Evolutionary conservation across 2,329 filamentous ascomycete species (phyloP), one percentile per base, ranked within the genome.

Genomic region (Dothiorella sarmentorum): DNA sequence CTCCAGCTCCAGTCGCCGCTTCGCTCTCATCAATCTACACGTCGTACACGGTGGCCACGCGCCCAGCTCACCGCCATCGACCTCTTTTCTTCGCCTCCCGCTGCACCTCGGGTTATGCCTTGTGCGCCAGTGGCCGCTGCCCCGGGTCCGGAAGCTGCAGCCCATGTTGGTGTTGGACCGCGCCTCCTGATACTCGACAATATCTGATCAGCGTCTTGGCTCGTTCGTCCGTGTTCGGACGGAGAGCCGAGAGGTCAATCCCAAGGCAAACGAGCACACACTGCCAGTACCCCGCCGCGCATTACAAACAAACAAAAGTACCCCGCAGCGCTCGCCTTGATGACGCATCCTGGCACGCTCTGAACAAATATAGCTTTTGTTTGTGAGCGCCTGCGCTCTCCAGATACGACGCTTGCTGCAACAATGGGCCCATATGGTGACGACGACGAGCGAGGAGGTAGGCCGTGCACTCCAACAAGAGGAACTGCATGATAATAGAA

Each of bases 11-110:
- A 31, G 13, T 26, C 11, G 18, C 47, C 31, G 47, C 47, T 37
- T 52, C 47, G 22, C 31, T 40, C 49, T 38, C 33, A 38, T 33
- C 49, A 13, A 15, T 22, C 20, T 17, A 33, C 47, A 18, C 20
- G 33, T 53, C 49, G 49, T 7, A 43, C 40, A n/a, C 7, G 9
- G 43, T n/a, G 43, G 43, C 26, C 43, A 45, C 26, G 26, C 49
- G 35, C 35, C 35, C 33, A 13, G 33, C 49, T 53, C 49, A 53
- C 49, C 49, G 49, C 49, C 49, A 17, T 49, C 31, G 31, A n/a
- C n/a, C 47, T 17, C 20, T 18, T 22, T n/a, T 20, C 47, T 31
- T 37, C 45, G 33, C 24, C 29, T 29, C 33, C 40, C 49, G 33
- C 15, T 7, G 35, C 35, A 7, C 15, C 35, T 37, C 11, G 22